A percentile compares a stretch with the other conserved stretches of the same genome.
These are phyloP conservation scores for Penicillium sp. DNA, from an alignment of 2,329 filamentous ascomycete genomes.

Conservation along the genomic window DNA sequence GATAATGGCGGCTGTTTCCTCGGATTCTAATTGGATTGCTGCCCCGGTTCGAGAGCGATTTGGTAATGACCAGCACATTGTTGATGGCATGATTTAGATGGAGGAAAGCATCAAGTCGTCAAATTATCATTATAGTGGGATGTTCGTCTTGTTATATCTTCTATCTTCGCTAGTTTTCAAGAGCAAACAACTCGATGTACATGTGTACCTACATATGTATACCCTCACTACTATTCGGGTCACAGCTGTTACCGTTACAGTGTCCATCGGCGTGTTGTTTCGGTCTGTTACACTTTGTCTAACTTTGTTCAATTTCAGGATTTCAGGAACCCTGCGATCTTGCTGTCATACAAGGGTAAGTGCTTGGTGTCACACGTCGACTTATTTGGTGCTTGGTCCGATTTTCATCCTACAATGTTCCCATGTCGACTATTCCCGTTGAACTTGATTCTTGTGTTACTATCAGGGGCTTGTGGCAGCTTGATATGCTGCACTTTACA, in stretches of 20 bases:
- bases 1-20: slow-evolving; percentile 29
- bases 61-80: slow-evolving; percentile 21
- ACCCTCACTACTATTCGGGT: not conserved
- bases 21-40: slow-evolving; percentile 3
- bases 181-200: not conserved
- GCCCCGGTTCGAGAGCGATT: not conserved
- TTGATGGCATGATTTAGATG: not conserved
- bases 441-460: not conserved
- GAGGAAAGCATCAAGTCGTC: not conserved
- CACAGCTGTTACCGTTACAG: slow-evolving; percentile 8
- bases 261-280: not conserved
- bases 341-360: not conserved
- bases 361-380: not conserved
- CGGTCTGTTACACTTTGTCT: slow-evolving; percentile 1
- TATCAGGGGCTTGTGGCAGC: not conserved
- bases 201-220: not conserved
- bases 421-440: not conserved
- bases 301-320: not conserved
- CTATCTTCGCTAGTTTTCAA: not conserved
- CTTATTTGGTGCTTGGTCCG: not conserved
- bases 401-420: not conserved
- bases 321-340: not conserved
- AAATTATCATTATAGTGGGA: not conserved
- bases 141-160: not conserved
- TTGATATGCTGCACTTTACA: not conserved